Evolutionary conservation across 495 filamentous ascomycete genomes (phyloP).

Genomic region (Aspergillus biplanus): DNA sequence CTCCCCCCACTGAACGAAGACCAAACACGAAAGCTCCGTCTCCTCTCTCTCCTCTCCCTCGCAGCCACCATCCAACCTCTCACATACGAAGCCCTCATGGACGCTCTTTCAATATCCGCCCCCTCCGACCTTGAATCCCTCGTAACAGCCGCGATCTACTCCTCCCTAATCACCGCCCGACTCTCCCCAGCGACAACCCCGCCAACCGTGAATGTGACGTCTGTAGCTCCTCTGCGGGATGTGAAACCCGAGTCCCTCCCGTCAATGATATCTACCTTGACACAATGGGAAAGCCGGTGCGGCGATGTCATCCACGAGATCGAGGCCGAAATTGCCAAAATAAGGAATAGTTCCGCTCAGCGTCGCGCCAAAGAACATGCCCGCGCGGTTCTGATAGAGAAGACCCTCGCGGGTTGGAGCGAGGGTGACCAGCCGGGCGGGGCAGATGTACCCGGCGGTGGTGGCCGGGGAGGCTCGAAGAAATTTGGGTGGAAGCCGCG

Average conservation of each 20-base stretch:
- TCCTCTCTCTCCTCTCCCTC: slow-evolving; percentile 84
- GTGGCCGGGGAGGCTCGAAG: slow-evolving; percentile 22
- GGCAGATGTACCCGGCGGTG: background rate
- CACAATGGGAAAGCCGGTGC: slow-evolving; percentile 78
- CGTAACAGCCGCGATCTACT: slow-evolving; percentile 87
- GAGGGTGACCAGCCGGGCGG: slow-evolving; percentile 15
- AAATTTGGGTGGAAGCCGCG: slow-evolving; percentile 31
- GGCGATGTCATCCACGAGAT: slow-evolving; percentile 72
- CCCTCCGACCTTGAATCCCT: slow-evolving; percentile 83
- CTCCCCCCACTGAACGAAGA: slow-evolving; percentile 73
- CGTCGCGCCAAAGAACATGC: slow-evolving; percentile 52
- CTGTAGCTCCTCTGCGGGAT: slow-evolving; percentile 84
- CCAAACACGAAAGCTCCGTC: slow-evolving; percentile 85
- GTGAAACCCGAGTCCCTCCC: slow-evolving; percentile 70
- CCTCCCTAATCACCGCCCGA: slow-evolving; percentile 76
- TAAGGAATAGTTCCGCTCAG: slow-evolving; percentile 58
- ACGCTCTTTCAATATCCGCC: slow-evolving; percentile 65
- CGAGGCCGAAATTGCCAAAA: slow-evolving; percentile 66
- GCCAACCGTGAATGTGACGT: slow-evolving; percentile 72
- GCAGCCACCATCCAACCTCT: slow-evolving; percentile 64
- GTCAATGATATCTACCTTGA: slow-evolving; percentile 65
- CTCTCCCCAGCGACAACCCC: slow-evolving; percentile 71
- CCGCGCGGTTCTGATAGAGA: slow-evolving; percentile 52
- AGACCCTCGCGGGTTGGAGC: slow-evolving; percentile 36
- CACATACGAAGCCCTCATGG: slow-evolving; percentile 70